Evolutionary conservation across 805 yeast genomes (phyloP), one percentile per base, ranked within the genome.

Genomic region (Saturnispora diversa): DNA sequence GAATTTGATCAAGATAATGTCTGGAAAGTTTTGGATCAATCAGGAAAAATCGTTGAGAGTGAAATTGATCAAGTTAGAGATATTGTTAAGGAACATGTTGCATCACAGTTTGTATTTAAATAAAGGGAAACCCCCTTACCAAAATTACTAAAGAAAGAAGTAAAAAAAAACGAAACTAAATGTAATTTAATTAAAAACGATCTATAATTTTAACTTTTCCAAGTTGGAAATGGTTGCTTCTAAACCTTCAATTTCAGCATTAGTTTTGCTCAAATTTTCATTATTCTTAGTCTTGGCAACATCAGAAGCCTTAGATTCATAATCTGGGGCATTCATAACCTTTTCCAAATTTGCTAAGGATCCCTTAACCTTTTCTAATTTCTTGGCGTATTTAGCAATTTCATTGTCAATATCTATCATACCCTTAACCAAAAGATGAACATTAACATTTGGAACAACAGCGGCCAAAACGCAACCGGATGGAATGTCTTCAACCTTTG

Each of bases 351-450:
- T 72, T 47, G 69, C 71, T 55, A 75, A 72, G 47, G 75, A 65
- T 52, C 75, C 79, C 50, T 66, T 62, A 32, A 80, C 74, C 62
- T 80, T 82, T 45, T 62, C 72, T 54, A 88, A 70, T 68, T 84
- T 90, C 72, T 76, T 77, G 54, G 69, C 62, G 28, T 87, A 92
- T 72, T 90, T 92, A 51, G 69, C 58, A 54, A 92, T 84, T 67
- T 92, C 97, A 42, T 82, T 82, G 54, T 87, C 97, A 51, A 88
- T 74, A 62, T 90, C 97, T 51, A 92, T 79, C 59, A 83, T 88
- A 40, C 97, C 98, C 71, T 86, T 88, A 43, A 90, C 96, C 59
- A 92, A 71, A 23, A 90, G 75, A 55, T 86, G 95, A 16, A 88
- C 97, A 45, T 77, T 80, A 59, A 85, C 78, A 41, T 75, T 82